Percentiles rank a stretch among this genome's conserved stretches.
Evolutionary conservation across 75 land plant genomes (phyloP).

Genomic region (Sequoiadendron giganteum): DNA sequence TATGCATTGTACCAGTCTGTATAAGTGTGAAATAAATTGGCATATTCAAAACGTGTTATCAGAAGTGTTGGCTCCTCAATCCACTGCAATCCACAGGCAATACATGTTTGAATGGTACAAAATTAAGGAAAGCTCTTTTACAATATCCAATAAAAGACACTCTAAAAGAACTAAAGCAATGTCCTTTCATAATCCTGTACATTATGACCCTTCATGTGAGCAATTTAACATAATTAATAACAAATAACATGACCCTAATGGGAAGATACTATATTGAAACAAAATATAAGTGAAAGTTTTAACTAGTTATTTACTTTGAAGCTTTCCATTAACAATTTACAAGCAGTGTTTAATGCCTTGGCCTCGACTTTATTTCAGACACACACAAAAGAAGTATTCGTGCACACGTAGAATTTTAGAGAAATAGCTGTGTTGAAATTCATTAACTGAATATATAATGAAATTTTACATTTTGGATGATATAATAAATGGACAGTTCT

Average conservation of each 20-base stretch:
- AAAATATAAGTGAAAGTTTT: background rate
- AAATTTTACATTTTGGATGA: background rate
- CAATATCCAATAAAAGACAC: background rate
- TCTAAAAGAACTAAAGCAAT: background rate
- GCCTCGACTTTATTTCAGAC: background rate
- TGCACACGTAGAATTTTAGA: background rate
- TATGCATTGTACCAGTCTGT: conserved; percentile 99
- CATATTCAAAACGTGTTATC: conserved; percentile 94
- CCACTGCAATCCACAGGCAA: conserved; percentile 57
- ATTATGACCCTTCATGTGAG: background rate
- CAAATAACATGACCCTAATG: background rate
- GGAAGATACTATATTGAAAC: background rate
- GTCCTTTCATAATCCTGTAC: background rate
- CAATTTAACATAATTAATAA: background rate
- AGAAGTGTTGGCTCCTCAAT: conserved; percentile 72
- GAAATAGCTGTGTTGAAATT: background rate
- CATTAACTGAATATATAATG: background rate
- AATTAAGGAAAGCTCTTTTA: background rate
- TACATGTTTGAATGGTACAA: background rate
- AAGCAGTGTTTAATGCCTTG: background rate
- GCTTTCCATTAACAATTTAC: background rate
- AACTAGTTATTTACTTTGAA: background rate
- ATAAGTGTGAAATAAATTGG: conserved; percentile 91
- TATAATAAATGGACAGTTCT: background rate
- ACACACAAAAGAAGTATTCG: background rate